Base-by-base conservation (phyloP, 2,329 filamentous ascomycete species). In the Colletotrichum acutatum region DNA sequence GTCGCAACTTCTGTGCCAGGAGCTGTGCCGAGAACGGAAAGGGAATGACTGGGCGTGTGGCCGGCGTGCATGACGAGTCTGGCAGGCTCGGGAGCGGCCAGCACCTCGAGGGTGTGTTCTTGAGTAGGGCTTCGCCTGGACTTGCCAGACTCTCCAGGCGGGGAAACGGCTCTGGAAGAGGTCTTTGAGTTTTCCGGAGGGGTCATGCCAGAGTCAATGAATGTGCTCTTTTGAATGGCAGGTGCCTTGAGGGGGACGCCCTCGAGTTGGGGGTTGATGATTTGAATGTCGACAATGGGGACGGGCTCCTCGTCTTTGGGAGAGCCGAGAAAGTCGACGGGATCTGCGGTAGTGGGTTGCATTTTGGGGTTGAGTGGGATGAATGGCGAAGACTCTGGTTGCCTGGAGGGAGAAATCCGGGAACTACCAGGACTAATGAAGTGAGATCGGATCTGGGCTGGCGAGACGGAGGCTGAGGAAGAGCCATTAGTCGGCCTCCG, bases 21-120 rank as follows among this genome's bases (percentile, higher is more conserved):
- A 58, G 84, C 81, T 11, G 86, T 87, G 6, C 84, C 83, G 19
- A 90, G 80, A 2, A 86, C 79, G 5, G 89, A 90, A 12, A 90
- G 81, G 1, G 89, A 90, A 77, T 91, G 89, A 63, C 86, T 91
- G 7, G 90, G 90, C 1, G 90, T 91, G 79, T 91, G 90, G 1
- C 90, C 90, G 24, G 90, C 90, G 78, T 91, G 87, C 86, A 92
- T 89, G 0, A 86, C 90, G 53, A 91, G 85, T 57, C 90, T 84
- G 61, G 82, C 83, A 56, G 84, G 83, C 76, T 87, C 89, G 6
- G 85, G 83, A 8, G 86, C 86, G 28, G 82, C 83, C 46, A 90
- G 81, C 9, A 83, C 83, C 74, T 87, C 81, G 64, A 87, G 79
- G 3, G 86, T 86, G 64, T 84, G 80, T 46, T 84, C 82, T 65